Evolutionary conservation across 305 asterid genomes (phyloP), one percentile per base, ranked within the genome.

Genomic region (Plantago rigida): DNA sequence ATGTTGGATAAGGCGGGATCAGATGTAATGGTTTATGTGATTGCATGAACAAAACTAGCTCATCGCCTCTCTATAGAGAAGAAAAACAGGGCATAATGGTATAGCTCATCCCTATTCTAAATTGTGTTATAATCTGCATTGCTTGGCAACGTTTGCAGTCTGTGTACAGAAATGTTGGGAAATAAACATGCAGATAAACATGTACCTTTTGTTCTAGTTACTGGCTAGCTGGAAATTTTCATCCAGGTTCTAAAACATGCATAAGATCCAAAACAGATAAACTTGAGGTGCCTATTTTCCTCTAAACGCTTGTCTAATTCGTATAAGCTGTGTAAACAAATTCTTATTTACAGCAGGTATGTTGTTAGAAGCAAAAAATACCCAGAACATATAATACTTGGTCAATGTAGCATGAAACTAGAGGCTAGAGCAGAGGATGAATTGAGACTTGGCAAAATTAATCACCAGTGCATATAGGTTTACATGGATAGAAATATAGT

Each of bases 401-500:
- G 19, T 17, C 19, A 34, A 6, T 34, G 41, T 34, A 4, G 9
- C 42, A 48, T 48, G 5, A n/a, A 6, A 2, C 26, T 6, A 47
- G 14, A 7, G 3, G 42, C 42, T 41, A 9, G 12, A 9, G 3
- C 46, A 41, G 46, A 41, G 46, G 46, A 41, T 41, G 46, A 41
- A 9, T 45, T 14, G 1, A 2, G 9, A 7, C 10, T 17, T 4
- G 15, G 28, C 13, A 9, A 19, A 26, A 1, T 14, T 45, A 53
- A 64, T 47, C 51, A 53, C 59, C 17, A 29, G 64, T 9, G 59
- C 54, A 55, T 50, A 67, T 50, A 67, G 48, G 12, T 53, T 29
- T 68, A 51, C 62, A 66, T 59, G 61, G 3, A 48, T 48, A n/a
- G 53, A 2, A 31, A 3, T 22, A 6, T 0, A 31, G 7, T 31